Conservation (phyloP, 768 basidiomycete species). For the Boletus rex-veris region DNA sequence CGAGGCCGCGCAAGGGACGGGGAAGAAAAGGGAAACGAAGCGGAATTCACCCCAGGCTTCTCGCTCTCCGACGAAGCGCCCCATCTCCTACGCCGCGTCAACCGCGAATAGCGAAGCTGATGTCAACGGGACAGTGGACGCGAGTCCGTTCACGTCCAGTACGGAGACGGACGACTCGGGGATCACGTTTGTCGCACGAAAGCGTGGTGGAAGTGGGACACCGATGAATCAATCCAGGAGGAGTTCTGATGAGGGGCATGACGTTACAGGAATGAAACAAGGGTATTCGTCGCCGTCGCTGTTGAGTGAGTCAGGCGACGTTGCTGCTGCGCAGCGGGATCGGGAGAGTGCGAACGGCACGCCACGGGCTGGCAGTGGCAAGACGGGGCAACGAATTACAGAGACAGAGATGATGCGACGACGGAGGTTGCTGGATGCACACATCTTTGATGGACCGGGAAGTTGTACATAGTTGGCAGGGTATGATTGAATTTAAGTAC, state of each 20-base stretch:
- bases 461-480: background rate
- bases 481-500: background rate
- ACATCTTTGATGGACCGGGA: slow-evolving; percentile 46
- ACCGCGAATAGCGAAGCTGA: slow-evolving; percentile 1
- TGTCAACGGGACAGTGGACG: slow-evolving; percentile 10
- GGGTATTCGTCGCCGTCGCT: slow-evolving; percentile 12
- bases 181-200: slow-evolving; percentile 70
- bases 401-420: slow-evolving; percentile 77
- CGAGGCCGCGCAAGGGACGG: slow-evolving; percentile 12
- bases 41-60: slow-evolving; percentile 22
- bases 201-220: slow-evolving; percentile 35
- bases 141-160: slow-evolving; percentile 41
- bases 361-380: slow-evolving; percentile 33
- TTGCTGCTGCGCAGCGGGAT: slow-evolving; percentile 5
- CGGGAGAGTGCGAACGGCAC: slow-evolving; percentile 30
- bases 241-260: slow-evolving; percentile 19
- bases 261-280: slow-evolving; percentile 17
- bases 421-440: slow-evolving; percentile 71
- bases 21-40: slow-evolving; percentile 28
- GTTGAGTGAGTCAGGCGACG: slow-evolving; percentile 3
- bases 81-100: background rate
- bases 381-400: slow-evolving; percentile 65
- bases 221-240: slow-evolving; percentile 16
- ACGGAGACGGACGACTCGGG: slow-evolving; percentile 68
- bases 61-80: slow-evolving; percentile 23